These are phyloP conservation scores for Leishmania martiniquensis DNA, from an alignment of 208 protist genomes.

Conservation along the genomic window DNA sequence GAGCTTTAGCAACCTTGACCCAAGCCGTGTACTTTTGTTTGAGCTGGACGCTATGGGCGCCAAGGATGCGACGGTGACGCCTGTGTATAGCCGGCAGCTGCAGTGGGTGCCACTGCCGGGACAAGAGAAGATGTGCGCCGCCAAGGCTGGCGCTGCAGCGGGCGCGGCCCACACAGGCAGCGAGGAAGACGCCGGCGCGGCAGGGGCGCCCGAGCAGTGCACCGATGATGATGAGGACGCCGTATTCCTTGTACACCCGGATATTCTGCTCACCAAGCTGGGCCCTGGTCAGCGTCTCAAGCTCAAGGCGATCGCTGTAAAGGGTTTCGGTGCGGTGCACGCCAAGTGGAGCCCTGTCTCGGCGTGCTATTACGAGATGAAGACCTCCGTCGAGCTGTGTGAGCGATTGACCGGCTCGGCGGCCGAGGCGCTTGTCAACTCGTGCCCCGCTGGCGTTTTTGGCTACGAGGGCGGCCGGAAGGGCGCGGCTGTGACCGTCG, in stretches of 20 bases:
- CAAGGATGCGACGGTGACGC: slow-evolving; percentile 62
- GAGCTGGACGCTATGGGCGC: slow-evolving; percentile 75
- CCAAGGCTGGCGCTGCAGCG: neutral
- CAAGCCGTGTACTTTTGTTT: slow-evolving; percentile 79
- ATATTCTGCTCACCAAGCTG: slow-evolving; percentile 98
- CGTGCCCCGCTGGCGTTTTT: slow-evolving; percentile 96
- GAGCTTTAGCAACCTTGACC: slow-evolving; percentile 72
- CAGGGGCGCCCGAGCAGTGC: neutral
- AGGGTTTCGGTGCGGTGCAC: slow-evolving; percentile 97
- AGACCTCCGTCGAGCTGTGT: slow-evolving; percentile 92
- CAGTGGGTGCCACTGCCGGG: slow-evolving; percentile 94
- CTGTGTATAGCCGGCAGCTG: slow-evolving; percentile 92
- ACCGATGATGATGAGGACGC: slow-evolving; percentile 50
- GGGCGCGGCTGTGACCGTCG: slow-evolving; percentile 64
- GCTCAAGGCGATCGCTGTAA: slow-evolving; percentile 92
- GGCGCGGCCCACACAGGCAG: neutral
- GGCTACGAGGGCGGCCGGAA: slow-evolving; percentile 79
- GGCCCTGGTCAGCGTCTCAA: slow-evolving; percentile 96
- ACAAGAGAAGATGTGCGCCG: slow-evolving; percentile 48
- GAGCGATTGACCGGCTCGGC: slow-evolving; percentile 66
- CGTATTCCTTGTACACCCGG: slow-evolving; percentile 95
- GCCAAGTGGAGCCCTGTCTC: slow-evolving; percentile 99
- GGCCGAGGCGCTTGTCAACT: slow-evolving; percentile 83
- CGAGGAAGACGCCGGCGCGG: slow-evolving; percentile 3
- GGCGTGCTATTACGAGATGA: slow-evolving; percentile 96